Percentiles rank a stretch among this genome's conserved stretches.
Evolutionary conservation across 1,139 yeast genomes (phyloP).

Genomic region (Taiozyma onychis): DNA sequence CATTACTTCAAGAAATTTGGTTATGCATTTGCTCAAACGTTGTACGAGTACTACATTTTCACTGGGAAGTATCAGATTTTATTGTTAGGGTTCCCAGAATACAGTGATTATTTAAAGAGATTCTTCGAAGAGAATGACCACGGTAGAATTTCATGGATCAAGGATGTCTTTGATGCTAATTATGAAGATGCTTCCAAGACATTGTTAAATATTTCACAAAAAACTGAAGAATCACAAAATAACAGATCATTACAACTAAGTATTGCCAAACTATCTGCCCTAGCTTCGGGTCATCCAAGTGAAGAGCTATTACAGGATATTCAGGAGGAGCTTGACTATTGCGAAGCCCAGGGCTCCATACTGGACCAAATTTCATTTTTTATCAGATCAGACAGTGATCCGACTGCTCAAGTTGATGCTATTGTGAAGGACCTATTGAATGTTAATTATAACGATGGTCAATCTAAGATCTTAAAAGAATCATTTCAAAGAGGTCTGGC

Average conservation of each 20-base stretch:
- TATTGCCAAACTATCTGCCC: conserved; percentile 55
- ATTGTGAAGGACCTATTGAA: conserved; percentile 13
- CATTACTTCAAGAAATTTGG: conserved; percentile 58
- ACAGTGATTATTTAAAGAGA: conserved; percentile 41
- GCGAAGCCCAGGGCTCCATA: conserved; percentile 44
- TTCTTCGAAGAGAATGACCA: conserved; percentile 50
- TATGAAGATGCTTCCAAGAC: conserved; percentile 46
- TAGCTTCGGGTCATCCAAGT: conserved; percentile 24
- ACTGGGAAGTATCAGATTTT: conserved; percentile 49
- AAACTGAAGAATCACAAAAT: conserved; percentile 37
- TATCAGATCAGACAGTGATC: conserved; percentile 21
- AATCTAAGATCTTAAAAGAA: conserved; percentile 10
- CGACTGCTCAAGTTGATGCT: conserved; percentile 21
- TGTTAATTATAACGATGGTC: conserved; percentile 7
- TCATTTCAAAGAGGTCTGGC: conserved; percentile 32
- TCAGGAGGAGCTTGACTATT: conserved; percentile 41
- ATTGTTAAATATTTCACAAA: conserved; percentile 38
- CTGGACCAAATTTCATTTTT: conserved; percentile 30
- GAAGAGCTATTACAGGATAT: conserved; percentile 31
- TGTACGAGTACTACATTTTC: conserved; percentile 56
- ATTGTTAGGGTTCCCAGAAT: conserved; percentile 52
- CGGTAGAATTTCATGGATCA: conserved; percentile 69
- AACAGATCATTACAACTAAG: conserved; percentile 57
- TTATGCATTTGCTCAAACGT: conserved; percentile 60
- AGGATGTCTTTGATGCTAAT: conserved; percentile 47